Evolutionary conservation across 1,284 basidiomycete species (phyloP), one percentile per base, ranked within the genome.

Genomic region (Ceratobasidium sp.): DNA sequence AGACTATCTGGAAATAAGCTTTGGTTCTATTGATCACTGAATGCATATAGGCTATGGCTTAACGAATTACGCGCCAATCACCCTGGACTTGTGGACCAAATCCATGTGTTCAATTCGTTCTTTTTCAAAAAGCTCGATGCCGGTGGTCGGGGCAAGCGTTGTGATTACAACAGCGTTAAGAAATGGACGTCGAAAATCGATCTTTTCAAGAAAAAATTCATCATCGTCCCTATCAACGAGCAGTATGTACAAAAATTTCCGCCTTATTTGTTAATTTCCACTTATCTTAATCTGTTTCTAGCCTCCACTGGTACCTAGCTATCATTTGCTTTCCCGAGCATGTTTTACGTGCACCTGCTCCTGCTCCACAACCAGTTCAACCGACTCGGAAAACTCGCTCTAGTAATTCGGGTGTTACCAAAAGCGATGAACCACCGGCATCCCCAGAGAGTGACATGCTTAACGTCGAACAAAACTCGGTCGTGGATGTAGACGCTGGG

Each of bases 141-240:
- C 27, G 35, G 33, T 18, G 73, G 73, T 27, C 60, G 60, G 14
- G 60, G 73, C 27, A 64, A 65, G 52, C 16, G 33, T 18, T 75
- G 73, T n/a, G 73, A 75, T 44, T 99, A 97, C 83, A 86, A 92
- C 48, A 93, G 92, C 76, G 95, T 99, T 70, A 89, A 91, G 38
- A 98, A 97, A 84, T 99, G 98, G 98, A 99, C 97, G 0, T 89
- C 91, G 44, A 94, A 92, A 82, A 87, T 95, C 55, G 90, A 98
- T 82, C 84, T 99, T 20, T 99, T 99, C 84, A 86, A 88, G 79
- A 99, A 99, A 88, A 93, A 94, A 82, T 98, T 94, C 82, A 88
- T 99, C 79, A 91, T 99, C 59, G 89, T 99, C 1, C 98, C 98
- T 0, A 98, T 99, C 85, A 98, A 99, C 82, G 98, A 99, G 84